Evolutionary conservation across 495 filamentous ascomycete genomes (phyloP), one percentile per base, ranked within the genome.

Genomic region (Hamigera avellanea): DNA sequence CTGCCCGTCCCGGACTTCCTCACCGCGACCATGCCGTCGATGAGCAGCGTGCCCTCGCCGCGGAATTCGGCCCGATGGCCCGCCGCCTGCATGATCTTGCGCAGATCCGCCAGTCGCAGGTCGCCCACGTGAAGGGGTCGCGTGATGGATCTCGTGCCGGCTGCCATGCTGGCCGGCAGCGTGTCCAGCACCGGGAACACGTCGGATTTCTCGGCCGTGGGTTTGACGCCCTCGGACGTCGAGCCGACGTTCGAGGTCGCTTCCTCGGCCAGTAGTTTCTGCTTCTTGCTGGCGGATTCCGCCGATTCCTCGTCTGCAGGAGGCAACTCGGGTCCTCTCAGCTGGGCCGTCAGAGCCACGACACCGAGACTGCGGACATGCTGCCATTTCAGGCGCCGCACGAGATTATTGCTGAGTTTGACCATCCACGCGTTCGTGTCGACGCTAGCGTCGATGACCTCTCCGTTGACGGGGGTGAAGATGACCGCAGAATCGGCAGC

Each of bases 351-450:
- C 26, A 95, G 61, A 6, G 85, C 87, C 18, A 93, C 89, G 28
- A 99, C 83, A 26, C 86, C 86, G 6, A 96, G 64, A 5, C 80
- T 86, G 43, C 80, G 73, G 33, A 96, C 86, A 36, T 87, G 84
- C 66, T 96, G 93, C 91, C 93, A 96, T 51, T 83, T 85, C 15
- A 99, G 64, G 16, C 80, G 74, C 46, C 81, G 80, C 19, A 91
- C 79, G 17, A 99, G 74, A 27, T 70, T 62, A 40, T 87, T 83
- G 38, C 81, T 84, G 19, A 99, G 70, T 49, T 86, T 94, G 33
- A 96, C 81, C 18, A 81, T 79, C 91, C 91, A 99, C 15, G 91
- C 89, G 53, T 95, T 96, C 6, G 88, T 96, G 48, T 99, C 91
- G 26, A 96, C 88, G 46, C 87, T 94, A 10, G 89, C 91, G 54